Conservation (phyloP, 2,329 filamentous ascomycete species). For the Neofusicoccum ribis region DNA sequence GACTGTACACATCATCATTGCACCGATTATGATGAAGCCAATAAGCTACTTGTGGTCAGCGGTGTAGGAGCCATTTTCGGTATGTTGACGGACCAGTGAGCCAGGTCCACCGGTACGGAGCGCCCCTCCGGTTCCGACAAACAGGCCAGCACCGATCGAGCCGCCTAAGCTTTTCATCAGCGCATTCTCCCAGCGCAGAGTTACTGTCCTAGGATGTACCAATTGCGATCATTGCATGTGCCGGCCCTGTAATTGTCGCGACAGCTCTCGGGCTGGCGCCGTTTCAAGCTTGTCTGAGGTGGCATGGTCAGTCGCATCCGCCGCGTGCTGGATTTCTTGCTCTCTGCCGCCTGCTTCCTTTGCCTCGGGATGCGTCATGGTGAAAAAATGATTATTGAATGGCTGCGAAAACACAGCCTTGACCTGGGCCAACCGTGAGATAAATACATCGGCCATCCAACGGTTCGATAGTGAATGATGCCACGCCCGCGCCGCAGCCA, state of each 20-base stretch:
- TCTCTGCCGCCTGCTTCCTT: too few relatives aligned
- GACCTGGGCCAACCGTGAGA: too few relatives aligned
- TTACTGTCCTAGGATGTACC: conserved; percentile 24
- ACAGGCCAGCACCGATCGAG: conserved; percentile 64
- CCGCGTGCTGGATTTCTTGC: too few relatives aligned
- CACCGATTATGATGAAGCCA: conserved; percentile 32
- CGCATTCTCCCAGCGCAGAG: neutral
- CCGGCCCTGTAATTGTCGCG: conserved; percentile 45
- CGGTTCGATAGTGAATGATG: too few relatives aligned
- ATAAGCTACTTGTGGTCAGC: conserved; percentile 24
- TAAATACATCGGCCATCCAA: too few relatives aligned
- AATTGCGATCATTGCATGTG: conserved; percentile 43
- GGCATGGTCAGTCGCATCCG: too few relatives aligned
- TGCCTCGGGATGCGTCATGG: too few relatives aligned
- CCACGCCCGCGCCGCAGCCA: too few relatives aligned
- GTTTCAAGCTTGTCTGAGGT: too few relatives aligned
- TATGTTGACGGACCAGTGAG: conserved; percentile 22
- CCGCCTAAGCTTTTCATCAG: conserved; percentile 41
- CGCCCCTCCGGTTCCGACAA: conserved; percentile 60
- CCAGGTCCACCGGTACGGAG: conserved; percentile 52
- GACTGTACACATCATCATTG: conserved; percentile 44
- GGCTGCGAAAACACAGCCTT: too few relatives aligned
- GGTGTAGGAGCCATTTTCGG: neutral
- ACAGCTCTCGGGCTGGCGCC: neutral
- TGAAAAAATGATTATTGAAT: too few relatives aligned